Evolutionary conservation across 2,329 filamentous ascomycete genomes (phyloP).

Genomic region (Phialophora macrospora): DNA sequence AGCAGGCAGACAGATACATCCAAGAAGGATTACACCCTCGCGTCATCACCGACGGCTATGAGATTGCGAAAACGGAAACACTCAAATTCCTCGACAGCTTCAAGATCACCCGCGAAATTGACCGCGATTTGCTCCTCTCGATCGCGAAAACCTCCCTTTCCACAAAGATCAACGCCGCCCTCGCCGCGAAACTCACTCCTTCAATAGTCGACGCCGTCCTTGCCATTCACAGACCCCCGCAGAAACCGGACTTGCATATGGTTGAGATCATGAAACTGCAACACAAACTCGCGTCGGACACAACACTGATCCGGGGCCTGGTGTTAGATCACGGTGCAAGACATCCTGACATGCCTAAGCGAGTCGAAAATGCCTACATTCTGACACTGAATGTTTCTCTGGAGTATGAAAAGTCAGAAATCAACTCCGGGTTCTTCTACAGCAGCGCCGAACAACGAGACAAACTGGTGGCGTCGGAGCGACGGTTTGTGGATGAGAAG

Average conservation of each 20-base stretch:
- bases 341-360: slow-evolving; percentile 98
- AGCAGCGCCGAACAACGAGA: slow-evolving; percentile 95
- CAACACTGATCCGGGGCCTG: slow-evolving; percentile 89
- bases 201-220: slow-evolving; percentile 96
- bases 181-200: slow-evolving; percentile 89
- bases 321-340: slow-evolving; percentile 93
- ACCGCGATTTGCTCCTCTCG: slow-evolving; percentile 89
- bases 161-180: slow-evolving; percentile 87
- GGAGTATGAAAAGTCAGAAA: slow-evolving; percentile 98
- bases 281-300: slow-evolving; percentile 93
- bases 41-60: slow-evolving; percentile 96
- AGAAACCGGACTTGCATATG: slow-evolving; percentile 98
- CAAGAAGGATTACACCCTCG: slow-evolving; percentile 94
- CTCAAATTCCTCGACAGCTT: slow-evolving; percentile 95
- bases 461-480: slow-evolving; percentile 96
- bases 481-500: slow-evolving; percentile 93
- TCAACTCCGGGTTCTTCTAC: slow-evolving; percentile 99
- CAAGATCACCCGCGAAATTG: slow-evolving; percentile 85
- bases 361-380: slow-evolving; percentile 93
- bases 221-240: slow-evolving; percentile 84
- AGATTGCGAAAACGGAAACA: slow-evolving; percentile 91
- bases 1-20: slow-evolving; percentile 96
- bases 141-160: slow-evolving; percentile 93
- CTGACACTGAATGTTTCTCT: slow-evolving; percentile 94
- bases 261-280: slow-evolving; percentile 99